These are phyloP conservation scores for Debaryomyces coudertii DNA, from an alignment of 1,139 yeast species.

Conservation along the genomic window DNA sequence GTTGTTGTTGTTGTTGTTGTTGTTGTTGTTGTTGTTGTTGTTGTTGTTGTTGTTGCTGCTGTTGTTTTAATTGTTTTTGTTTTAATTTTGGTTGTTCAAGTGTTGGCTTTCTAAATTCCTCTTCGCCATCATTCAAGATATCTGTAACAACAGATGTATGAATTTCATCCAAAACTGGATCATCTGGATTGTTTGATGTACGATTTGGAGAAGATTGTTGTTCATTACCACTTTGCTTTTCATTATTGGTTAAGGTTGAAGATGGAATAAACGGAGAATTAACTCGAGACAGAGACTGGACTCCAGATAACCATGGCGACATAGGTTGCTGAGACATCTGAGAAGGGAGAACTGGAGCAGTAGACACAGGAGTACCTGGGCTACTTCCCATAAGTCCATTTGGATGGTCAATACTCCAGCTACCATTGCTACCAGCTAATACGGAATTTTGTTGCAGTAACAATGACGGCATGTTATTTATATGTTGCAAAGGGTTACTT, in stretches of 20 bases:
- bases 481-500: conserved; percentile 15
- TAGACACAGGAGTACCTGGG: conserved; percentile 36
- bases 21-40: too few species aligned
- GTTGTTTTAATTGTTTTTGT: conserved; percentile 2
- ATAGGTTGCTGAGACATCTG: conserved; percentile 40
- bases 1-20: too few species aligned
- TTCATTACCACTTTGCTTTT: not conserved
- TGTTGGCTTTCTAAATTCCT: conserved; percentile 8
- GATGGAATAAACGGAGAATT: conserved; percentile 45
- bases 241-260: conserved; percentile 13
- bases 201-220: conserved; percentile 10
- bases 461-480: conserved; percentile 32
- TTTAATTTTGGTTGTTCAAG: conserved; percentile 4
- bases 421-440: conserved; percentile 39
- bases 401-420: conserved; percentile 43
- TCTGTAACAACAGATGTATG: conserved; percentile 44
- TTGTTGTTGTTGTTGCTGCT: conserved; percentile 3
- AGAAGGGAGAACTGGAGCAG: conserved; percentile 25
- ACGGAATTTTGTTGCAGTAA: conserved; percentile 36
- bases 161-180: conserved; percentile 39
- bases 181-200: conserved; percentile 20
- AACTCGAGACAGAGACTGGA: conserved; percentile 42
- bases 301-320: conserved; percentile 46
- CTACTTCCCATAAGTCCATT: conserved; percentile 23
- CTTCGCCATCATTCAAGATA: conserved; percentile 36